These are phyloP conservation scores for Lactuca saligna DNA, from an alignment of 129 eudicot species.

Conservation along the genomic window DNA sequence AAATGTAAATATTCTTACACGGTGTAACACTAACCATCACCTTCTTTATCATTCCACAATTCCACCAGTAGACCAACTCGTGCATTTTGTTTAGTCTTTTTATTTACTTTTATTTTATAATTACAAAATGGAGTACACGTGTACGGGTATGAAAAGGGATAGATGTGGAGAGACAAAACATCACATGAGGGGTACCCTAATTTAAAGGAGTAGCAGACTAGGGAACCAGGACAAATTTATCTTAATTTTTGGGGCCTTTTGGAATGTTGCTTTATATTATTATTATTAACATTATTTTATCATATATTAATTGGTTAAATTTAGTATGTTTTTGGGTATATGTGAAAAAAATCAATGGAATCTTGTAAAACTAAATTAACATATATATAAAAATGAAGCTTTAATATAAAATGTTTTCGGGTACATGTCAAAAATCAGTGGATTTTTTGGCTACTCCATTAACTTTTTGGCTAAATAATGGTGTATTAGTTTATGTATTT, in stretches of 20 bases:
- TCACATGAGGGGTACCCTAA: constrained; percentile 34
- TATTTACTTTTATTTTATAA: background rate
- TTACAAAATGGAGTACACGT: constrained; percentile 22
- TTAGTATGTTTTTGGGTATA: too few species aligned
- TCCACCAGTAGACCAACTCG: background rate
- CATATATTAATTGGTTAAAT: background rate
- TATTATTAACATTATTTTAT: background rate
- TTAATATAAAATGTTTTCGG: too few species aligned
- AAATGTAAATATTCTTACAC: constrained; percentile 5
- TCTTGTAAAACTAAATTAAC: too few species aligned
- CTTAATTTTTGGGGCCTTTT: constrained; percentile 27
- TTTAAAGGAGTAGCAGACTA: constrained; percentile 15
- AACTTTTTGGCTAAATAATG: too few species aligned
- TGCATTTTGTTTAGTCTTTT: background rate
- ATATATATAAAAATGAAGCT: too few species aligned
- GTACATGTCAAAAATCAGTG: background rate
- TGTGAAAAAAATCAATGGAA: too few species aligned
- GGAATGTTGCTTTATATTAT: constrained; percentile 23
- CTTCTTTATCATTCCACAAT: background rate
- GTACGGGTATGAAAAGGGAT: constrained; percentile 4
- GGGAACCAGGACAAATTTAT: constrained; percentile 35
- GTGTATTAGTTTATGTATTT: too few species aligned
- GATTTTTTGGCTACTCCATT: background rate
- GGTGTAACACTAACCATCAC: background rate
- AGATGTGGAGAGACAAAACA: constrained; percentile 29